These are phyloP conservation scores for Aspergillus olivimuriae DNA, from an alignment of 495 filamentous ascomycete species.

Conservation along the genomic window DNA sequence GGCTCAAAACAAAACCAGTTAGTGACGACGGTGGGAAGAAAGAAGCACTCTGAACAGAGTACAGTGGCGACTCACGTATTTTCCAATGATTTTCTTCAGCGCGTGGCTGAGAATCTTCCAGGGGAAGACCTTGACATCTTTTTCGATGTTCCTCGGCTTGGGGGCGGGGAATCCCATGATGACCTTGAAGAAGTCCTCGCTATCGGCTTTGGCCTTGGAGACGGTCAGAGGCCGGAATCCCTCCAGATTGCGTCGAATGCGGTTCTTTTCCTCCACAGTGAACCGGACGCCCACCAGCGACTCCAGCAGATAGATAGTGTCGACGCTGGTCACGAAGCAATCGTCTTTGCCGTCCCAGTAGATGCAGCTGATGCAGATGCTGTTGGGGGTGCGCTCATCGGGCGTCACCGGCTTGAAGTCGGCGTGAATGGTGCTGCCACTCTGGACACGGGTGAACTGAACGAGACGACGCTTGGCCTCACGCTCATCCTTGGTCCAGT, in stretches of 20 bases:
- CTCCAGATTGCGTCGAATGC: slow-evolving; percentile 91
- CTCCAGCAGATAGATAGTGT: slow-evolving; percentile 90
- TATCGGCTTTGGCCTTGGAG: slow-evolving; percentile 84
- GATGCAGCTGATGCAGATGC: slow-evolving; percentile 85
- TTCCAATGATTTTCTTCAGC: slow-evolving; percentile 94
- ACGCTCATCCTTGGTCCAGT: slow-evolving; percentile 77
- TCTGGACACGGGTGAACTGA: slow-evolving; percentile 74
- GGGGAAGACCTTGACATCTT: slow-evolving; percentile 96
- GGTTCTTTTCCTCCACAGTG: slow-evolving; percentile 94
- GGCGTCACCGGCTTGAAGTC: slow-evolving; percentile 65
- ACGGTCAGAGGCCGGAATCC: slow-evolving; percentile 85
- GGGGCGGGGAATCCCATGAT: slow-evolving; percentile 97
- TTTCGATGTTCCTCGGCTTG: slow-evolving; percentile 96
- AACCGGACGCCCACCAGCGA: slow-evolving; percentile 77
- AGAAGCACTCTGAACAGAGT: neutral
- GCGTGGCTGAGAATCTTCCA: slow-evolving; percentile 81
- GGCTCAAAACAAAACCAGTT: slow-evolving; percentile 1
- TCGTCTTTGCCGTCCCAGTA: slow-evolving; percentile 86
- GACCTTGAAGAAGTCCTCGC: slow-evolving; percentile 94
- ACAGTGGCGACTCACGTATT: slow-evolving; percentile 70
- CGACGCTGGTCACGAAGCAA: slow-evolving; percentile 91
- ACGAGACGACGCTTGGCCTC: slow-evolving; percentile 74
- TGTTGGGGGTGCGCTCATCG: slow-evolving; percentile 62
- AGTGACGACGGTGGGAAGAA: slow-evolving; percentile 2
- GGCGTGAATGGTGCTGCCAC: slow-evolving; percentile 63